Evolutionary conservation across 2,329 filamentous ascomycete genomes (phyloP), one percentile per base, ranked within the genome.

Genomic region (Verticillium zaregamsianum): DNA sequence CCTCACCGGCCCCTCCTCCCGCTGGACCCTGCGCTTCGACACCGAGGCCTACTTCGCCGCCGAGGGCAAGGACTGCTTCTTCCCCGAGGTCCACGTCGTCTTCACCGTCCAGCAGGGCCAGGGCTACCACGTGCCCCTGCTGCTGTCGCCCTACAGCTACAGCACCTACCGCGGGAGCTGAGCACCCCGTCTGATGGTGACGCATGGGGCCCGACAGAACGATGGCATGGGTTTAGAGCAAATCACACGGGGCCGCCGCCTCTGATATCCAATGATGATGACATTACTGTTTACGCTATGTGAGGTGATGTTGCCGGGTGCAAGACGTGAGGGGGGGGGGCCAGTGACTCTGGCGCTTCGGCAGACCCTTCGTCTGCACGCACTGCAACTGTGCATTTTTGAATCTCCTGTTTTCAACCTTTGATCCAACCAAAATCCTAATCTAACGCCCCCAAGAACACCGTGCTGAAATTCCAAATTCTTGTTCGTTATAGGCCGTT

Each of bases 101-200:
- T 86, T 86, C 64, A 76, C 78, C 57, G 82, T 87, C 25, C 71
- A 76, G 12, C 75, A 78, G 69, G 82, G 80, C 25, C 86, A 91
- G 80, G 86, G 90, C 71, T 94, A 91, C 71, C 91, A 95, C 77
- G 90, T 95, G 3, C 91, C 91, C 55, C 75, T 95, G 71, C 72
- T 95, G 73, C 73, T 94, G 76, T 87, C 89, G 66, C 91, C 91
- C 33, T 93, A 88, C 77, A 90, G 89, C 72, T 95, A 92, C 77
- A 90, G 89, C 49, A 94, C 91, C 11, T 95, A 95, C 76, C 80
- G 91, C 57, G 91, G 91, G 17, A 91, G 88, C 73, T 92, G 78
- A 79, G 67, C 3, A 23, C 15, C 3, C 14, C 2, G 15, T 40
- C 37, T n/a, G 2, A 20, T 40, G 1, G 2, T 17, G 37, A 40